Percentiles rank a stretch among this genome's conserved stretches.
These are phyloP conservation scores for Balamuthia mandrillaris DNA, from an alignment of 208 protist genomes.

Conservation along the genomic window DNA sequence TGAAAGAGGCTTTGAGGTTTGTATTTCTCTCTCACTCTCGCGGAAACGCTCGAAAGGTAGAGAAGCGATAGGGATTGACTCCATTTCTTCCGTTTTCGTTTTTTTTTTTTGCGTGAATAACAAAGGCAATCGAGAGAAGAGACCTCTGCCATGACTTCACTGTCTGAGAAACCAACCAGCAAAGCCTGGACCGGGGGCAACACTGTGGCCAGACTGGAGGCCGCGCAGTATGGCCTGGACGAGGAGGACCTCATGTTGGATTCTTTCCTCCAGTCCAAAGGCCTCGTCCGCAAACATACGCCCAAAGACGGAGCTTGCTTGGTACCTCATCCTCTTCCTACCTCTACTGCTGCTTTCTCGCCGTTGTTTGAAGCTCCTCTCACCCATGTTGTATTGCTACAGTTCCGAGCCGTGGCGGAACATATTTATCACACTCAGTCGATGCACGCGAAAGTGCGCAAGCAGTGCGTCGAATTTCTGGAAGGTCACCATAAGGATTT, in stretches of 20 bases:
- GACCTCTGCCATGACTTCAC: too few species aligned
- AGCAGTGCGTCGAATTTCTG: not conserved
- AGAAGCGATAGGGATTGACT: too few species aligned
- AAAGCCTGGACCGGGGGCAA: not conserved
- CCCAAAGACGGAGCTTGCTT: not conserved
- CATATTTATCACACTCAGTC: not conserved
- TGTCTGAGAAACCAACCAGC: too few species aligned
- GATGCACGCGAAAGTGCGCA: not conserved
- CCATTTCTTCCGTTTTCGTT: too few species aligned
- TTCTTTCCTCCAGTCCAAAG: not conserved
- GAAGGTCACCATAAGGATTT: not conserved
- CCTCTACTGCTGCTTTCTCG: not conserved
- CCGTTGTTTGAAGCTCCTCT: not conserved
- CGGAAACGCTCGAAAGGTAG: too few species aligned
- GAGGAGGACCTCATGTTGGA: not conserved
- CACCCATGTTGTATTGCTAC: not conserved
- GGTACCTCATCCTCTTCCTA: not conserved
- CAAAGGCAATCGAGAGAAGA: too few species aligned
- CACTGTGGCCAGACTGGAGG: not conserved
- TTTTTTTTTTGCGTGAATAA: too few species aligned
- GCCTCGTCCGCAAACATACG: not conserved
- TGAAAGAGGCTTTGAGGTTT: too few species aligned
- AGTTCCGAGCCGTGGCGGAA: conserved; percentile 6
- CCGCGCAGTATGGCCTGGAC: not conserved
- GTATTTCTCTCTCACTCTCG: too few species aligned